Conservation (phyloP, 192 early-diverging fungal genomes). For the Coemansia sp. region DNA sequence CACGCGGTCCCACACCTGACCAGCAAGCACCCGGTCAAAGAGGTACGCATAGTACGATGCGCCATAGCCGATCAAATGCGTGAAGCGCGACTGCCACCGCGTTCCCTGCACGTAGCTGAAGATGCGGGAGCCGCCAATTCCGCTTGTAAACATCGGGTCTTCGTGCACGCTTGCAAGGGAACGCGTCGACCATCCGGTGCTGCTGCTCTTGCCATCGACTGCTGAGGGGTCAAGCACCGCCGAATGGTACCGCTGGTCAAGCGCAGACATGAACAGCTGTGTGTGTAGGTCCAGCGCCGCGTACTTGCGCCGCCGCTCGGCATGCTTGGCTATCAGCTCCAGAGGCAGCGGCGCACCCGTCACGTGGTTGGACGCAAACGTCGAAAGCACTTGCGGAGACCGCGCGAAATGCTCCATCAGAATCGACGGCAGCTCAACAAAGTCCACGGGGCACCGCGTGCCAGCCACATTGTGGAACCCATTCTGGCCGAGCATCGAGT, state of each 20-base stretch:
- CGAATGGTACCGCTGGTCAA: slow-evolving; percentile 92
- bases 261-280: slow-evolving; percentile 86
- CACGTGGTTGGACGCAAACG: slow-evolving; percentile 74
- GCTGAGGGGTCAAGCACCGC: slow-evolving; percentile 27
- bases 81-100: slow-evolving; percentile 88
- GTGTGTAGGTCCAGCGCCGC: slow-evolving; percentile 77
- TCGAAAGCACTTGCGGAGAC: slow-evolving; percentile 66
- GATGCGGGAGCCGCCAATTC: slow-evolving; percentile 51
- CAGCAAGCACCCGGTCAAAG: slow-evolving; percentile 80
- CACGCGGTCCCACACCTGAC: slow-evolving; percentile 68
- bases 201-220: neutral
- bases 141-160: slow-evolving; percentile 35
- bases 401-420: slow-evolving; percentile 90
- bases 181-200: slow-evolving; percentile 44
- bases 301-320: slow-evolving; percentile 58
- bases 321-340: slow-evolving; percentile 56
- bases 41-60: slow-evolving; percentile 95
- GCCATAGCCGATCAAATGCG: slow-evolving; percentile 88
- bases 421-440: slow-evolving; percentile 97
- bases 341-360: slow-evolving; percentile 64
- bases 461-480: slow-evolving; percentile 96
- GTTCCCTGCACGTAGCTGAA: slow-evolving; percentile 73
- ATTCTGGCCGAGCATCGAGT: slow-evolving; percentile 94
- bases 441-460: slow-evolving; percentile 91
- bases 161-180: slow-evolving; percentile 63